Evolutionary conservation across 2,329 filamentous ascomycete species (phyloP), one percentile per base, ranked within the genome.

Genomic region (Scedosporium minutisporum): DNA sequence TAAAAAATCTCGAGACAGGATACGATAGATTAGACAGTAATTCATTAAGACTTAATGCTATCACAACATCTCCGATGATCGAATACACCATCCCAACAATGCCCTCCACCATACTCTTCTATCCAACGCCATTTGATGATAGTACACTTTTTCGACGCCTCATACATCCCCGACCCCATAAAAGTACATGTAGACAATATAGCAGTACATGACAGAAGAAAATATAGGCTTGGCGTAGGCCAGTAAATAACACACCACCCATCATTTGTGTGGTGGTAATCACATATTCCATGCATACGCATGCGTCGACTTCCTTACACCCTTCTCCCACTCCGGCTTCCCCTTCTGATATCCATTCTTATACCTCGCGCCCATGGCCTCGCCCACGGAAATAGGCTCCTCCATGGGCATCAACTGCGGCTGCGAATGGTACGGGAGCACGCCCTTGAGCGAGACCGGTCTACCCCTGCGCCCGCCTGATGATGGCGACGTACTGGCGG

Each of bases 401-500:
- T 72, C 71, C 67, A 75, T 72, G 1, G 72, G 72, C 33, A 73
- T 65, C 21, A 74, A 67, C 38, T 73, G 65, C 4, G 74, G 69
- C 10, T 74, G 66, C 3, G 73, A 69, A 25, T 68, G 66, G 63
- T 77, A 77, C n/a, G 75, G 75, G n/a, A 75, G 67, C 18, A 74
- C 69, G 38, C 65, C 67, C 62, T 71, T 70, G 41, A 72, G 62
- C 6, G 69, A 64, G 44, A 65, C 61, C 6, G 65, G 65, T 23
- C 64, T 29, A 16, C 65, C 64, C 60, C 51, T 57, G 23, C 58
- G 58, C 41, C 57, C 57, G 38, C 27, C 65, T 10, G 58, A 55
- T 10, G 53, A 29, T 2, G 25, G 16, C 14, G 42, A 51, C 2
- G 42, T 29, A 7, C 9, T 18, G 14, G 59, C n/a, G 21, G 59